Base-by-base conservation (phyloP, 306 rosid species). In the Cucurbita pepo region DNA sequence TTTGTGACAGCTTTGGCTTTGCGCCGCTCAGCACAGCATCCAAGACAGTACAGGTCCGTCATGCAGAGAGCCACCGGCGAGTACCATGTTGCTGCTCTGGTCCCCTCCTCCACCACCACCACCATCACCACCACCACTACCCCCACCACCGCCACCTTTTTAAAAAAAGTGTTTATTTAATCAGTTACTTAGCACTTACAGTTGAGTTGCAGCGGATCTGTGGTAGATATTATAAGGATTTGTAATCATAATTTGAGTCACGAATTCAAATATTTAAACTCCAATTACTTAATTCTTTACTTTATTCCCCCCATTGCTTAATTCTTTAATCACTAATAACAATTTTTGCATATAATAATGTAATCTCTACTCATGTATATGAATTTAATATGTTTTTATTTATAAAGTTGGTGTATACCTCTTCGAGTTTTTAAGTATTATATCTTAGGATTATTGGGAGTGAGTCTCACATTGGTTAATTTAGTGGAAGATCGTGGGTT, bases 211-310 rank as follows among this genome's bases (percentile, higher is more conserved):
- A 63, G 72, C 22, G 41, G 18, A 66, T 66, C 54, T 66, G 13
- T 45, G 13, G 15, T 10, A 8, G 21, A 45, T 67, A 67, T 67
- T 47, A 25, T 67, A 66, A 21, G 55, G 40, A 10, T 9, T 66
- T 21, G 56, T 22, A 66, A 67, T 67, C 56, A 67, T 67, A 67
- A 67, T 67, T 47, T 67, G 73, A 67, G 73, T 67, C 73, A 67
- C 73, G 13, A 12, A 67, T 67, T 66, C 72, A 9, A 21, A 45
- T 66, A 45, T 21, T 45, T 66, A 47, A 66, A 65, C 18, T 44
- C 55, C 2, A 0, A 50, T 13, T 50, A 12, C 13, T 21, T 44
- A 10, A 10, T 45, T 48, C 53, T 48, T 15, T 66, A 25, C 72
- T 66, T 66, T 45, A 66, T 66, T 67, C 73, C 71, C 44, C 38